These are phyloP conservation scores for Colletotrichum graminicola DNA, from an alignment of 2,329 filamentous ascomycete genomes.

Conservation along the genomic window DNA sequence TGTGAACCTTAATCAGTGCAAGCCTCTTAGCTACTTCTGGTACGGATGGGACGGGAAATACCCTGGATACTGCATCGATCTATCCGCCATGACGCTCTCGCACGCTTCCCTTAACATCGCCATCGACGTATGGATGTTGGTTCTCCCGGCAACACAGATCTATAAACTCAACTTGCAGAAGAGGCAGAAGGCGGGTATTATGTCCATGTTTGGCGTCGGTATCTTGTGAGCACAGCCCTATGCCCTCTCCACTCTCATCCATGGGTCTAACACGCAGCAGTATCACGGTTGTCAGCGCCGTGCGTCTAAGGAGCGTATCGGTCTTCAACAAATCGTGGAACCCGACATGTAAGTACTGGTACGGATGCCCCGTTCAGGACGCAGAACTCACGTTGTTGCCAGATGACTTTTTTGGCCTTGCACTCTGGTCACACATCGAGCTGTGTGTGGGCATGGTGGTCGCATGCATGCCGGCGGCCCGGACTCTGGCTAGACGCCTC, in stretches of 20 bases:
- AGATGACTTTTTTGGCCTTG: conserved; percentile 46
- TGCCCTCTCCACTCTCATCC: not conserved
- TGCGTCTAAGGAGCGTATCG: conserved; percentile 18
- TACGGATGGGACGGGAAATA: conserved; percentile 31
- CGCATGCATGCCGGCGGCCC: conserved; percentile 36
- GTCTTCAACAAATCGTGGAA: conserved; percentile 36
- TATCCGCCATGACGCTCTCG: conserved; percentile 27
- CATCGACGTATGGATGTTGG: conserved; percentile 31
- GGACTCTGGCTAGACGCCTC: conserved; percentile 17
- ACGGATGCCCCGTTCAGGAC: conserved; percentile 53
- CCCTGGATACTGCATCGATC: conserved; percentile 23
- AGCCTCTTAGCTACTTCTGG: conserved; percentile 37
- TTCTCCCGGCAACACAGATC: conserved; percentile 29
- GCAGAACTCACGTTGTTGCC: conserved; percentile 52
- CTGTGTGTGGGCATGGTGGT: conserved; percentile 28
- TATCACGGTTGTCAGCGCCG: conserved; percentile 29
- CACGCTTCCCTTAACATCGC: conserved; percentile 31
- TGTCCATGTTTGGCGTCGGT: conserved; percentile 36
- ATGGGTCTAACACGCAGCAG: not conserved
- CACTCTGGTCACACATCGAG: conserved; percentile 47
- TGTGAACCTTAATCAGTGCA: conserved; percentile 49
- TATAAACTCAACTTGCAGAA: conserved; percentile 36
- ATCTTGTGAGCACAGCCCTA: conserved; percentile 16
- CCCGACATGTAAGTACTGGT: conserved; percentile 45
- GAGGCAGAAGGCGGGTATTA: conserved; percentile 33